A percentile compares a stretch with the other conserved stretches of the same genome.
phyloP scores from a whole-genome alignment of 116 monocot genomes.

The Papilionanthe hybrid region DNA sequence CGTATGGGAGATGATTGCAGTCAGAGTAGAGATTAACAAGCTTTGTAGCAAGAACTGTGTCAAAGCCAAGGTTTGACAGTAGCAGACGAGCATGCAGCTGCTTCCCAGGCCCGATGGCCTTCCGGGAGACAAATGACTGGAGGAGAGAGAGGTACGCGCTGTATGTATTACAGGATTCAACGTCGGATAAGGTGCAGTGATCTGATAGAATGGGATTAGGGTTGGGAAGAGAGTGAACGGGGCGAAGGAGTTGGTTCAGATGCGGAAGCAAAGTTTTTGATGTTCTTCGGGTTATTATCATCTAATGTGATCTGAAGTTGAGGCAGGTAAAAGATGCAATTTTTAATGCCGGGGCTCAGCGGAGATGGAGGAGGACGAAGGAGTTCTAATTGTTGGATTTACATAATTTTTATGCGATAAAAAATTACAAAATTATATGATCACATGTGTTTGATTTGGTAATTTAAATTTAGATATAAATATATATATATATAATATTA shows the following conservation, averaged over 20 bases:
- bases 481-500: too few relatives aligned
- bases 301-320: not conserved
- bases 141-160: constrained; percentile 16
- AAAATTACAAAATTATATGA: too few relatives aligned
- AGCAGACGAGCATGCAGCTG: constrained; percentile 23
- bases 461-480: too few relatives aligned
- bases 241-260: not conserved
- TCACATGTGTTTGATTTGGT: too few relatives aligned
- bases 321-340: not conserved
- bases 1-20: constrained; percentile 15
- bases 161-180: not conserved
- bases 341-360: too few relatives aligned
- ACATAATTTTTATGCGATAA: too few relatives aligned
- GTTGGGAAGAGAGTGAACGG: not conserved
- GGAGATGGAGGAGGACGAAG: too few relatives aligned
- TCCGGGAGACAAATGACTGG: constrained; percentile 11
- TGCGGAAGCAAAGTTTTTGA: not conserved
- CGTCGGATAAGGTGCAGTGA: not conserved
- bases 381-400: too few relatives aligned
- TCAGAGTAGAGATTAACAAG: constrained; percentile 16
- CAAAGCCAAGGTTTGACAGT: constrained; percentile 18
- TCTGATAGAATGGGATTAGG: not conserved
- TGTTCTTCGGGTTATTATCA: not conserved
- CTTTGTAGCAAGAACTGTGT: constrained; percentile 15
- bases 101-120: constrained; percentile 9